phyloP scores from a whole-genome alignment of 192 early-diverging fungal genomes.

The Dispira parvispora region DNA sequence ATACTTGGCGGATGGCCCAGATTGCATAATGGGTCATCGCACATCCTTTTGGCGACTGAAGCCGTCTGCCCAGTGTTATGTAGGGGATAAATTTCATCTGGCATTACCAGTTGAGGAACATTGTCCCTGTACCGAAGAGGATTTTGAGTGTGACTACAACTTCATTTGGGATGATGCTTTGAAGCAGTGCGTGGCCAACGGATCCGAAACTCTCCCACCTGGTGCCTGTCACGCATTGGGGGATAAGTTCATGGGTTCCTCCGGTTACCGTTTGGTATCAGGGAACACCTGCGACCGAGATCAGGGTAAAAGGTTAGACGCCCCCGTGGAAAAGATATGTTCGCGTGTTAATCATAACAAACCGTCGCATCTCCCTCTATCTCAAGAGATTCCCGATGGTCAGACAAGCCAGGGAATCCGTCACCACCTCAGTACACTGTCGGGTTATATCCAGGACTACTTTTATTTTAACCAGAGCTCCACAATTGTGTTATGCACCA shows the following conservation, averaged over 20 bases:
- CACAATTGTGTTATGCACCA: conserved; percentile 40
- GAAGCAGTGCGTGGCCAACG: conserved; percentile 41
- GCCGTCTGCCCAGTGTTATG: conserved; percentile 53
- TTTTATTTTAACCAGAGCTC: conserved; percentile 49
- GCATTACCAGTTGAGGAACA: conserved; percentile 31
- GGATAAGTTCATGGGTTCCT: conserved; percentile 49
- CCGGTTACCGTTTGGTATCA: conserved; percentile 70
- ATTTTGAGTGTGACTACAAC: conserved; percentile 91
- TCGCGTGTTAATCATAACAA: no score
- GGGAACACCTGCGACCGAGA: conserved; percentile 56
- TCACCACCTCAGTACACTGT: conserved; percentile 20
- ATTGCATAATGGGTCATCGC: conserved; percentile 75
- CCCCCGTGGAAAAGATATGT: conserved; percentile 34
- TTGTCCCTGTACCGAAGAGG: conserved; percentile 63
- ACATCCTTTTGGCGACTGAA: conserved; percentile 59
- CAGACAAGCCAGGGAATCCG: conserved; percentile 10
- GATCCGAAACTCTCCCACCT: conserved; percentile 33
- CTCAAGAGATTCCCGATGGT: conserved; percentile 14
- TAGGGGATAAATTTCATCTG: conserved; percentile 42
- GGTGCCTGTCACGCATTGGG: conserved; percentile 43
- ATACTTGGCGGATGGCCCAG: conserved; percentile 20
- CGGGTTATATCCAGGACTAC: conserved; percentile 35
- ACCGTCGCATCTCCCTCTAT: conserved; percentile 17
- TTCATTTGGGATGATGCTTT: conserved; percentile 32
- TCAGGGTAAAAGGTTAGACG: conserved; percentile 31